Base-by-base conservation (phyloP, 2,329 filamentous ascomycete genomes). In the Berkeleyomyces basicola region DNA sequence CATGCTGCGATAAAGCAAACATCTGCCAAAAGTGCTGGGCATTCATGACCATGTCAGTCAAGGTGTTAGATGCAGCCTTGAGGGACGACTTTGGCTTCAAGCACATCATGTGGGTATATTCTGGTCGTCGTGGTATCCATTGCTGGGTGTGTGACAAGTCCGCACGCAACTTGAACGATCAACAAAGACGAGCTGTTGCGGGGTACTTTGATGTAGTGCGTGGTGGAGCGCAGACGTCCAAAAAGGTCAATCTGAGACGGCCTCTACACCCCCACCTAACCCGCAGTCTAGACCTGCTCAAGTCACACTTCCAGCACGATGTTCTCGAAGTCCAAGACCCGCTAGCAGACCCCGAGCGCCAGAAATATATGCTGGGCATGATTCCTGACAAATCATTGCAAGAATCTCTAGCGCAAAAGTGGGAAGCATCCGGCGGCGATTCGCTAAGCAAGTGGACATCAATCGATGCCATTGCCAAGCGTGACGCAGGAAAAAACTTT, bases 31-130 rank as follows among this genome's bases (percentile, higher is more conserved):
- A 91, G 72, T 99, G 93, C 76, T 99, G 93, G 93, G 80, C 87
- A 59, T 99, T 97, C 73, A 95, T 96, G 68, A 96, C 89, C 33
- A 97, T 99, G 90, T 88, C 93, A 6, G 92, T 99, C 72, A 93
- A 95, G 71, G 90, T 96, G 14, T 79, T 97, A 10, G 92, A 97
- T 72, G 79, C 82, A 10, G 90, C 91, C 0, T 74, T 99, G 68
- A 81, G 90, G 61, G 90, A 97, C 23, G 93, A 99, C 73, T 96
- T 99, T 75, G 93, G 91, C 55, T 99, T 96, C 74, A 85, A 88
- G 71, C 92, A 99, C 74, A 92, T 99, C 70, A 80, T 99, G 73
- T 99, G 93, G 93, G 91, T 99, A 5, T 99, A 99, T 74, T 99
- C 93, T 0, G 93, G 93, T 68, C 87, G 93, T 73, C 84, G 93